Conservation (phyloP, 805 yeast genomes). For the Candida rishiriensis region DNA sequence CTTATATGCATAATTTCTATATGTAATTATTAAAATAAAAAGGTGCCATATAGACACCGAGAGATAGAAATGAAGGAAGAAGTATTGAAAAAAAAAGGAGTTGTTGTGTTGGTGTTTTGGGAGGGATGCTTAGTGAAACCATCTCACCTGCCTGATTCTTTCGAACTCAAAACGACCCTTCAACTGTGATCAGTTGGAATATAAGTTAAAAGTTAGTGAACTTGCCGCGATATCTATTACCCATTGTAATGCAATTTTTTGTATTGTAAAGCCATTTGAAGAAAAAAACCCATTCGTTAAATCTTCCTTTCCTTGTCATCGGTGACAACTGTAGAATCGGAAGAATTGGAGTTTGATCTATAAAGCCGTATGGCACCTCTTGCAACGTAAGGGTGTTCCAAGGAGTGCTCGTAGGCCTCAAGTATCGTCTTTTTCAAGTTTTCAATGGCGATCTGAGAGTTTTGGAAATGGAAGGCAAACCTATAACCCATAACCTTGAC, state of each 20-base stretch:
- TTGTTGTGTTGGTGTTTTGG: not conserved
- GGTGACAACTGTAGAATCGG: constrained; percentile 14
- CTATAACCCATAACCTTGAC: constrained; percentile 67
- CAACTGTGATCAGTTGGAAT: constrained; percentile 3
- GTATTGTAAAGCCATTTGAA: not conserved
- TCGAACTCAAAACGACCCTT: constrained; percentile 1
- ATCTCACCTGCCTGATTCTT: not conserved
- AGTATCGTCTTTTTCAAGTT: constrained; percentile 51
- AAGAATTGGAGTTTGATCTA: constrained; percentile 13
- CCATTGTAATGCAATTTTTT: constrained; percentile 2
- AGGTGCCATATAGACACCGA: no score
- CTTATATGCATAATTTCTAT: no score
- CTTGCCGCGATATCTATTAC: constrained; percentile 6
- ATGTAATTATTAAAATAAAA: no score
- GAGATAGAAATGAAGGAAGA: not conserved
- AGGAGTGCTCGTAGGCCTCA: constrained; percentile 53
- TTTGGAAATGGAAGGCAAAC: constrained; percentile 77
- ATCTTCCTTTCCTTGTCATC: constrained; percentile 5
- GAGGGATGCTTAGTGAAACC: not conserved
- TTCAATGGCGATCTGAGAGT: constrained; percentile 49
- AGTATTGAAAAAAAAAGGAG: not conserved
- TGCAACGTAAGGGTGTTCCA: constrained; percentile 42
- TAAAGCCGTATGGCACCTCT: constrained; percentile 38
- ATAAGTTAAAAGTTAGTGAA: constrained; percentile 3
- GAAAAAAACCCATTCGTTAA: not conserved